Evolutionary conservation across 2,329 filamentous ascomycete species (phyloP).

Genomic region (Thelonectria discophora): DNA sequence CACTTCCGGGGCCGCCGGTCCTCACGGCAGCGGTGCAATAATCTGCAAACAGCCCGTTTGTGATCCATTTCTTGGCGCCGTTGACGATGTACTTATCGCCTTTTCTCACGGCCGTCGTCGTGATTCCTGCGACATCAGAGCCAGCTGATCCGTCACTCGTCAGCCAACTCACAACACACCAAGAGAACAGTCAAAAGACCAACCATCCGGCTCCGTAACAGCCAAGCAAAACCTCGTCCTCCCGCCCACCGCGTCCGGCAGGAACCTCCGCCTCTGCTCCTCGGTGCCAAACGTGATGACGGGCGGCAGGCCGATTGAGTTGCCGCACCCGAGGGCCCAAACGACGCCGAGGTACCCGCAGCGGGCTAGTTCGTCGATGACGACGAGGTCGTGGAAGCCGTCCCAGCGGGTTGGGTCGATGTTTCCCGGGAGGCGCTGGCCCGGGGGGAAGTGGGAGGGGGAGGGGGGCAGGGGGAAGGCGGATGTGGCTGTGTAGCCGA

Average conservation of each 20-base stretch:
- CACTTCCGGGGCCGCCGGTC: constrained; percentile 20
- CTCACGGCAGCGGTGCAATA: constrained; percentile 32
- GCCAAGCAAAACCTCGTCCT: constrained; percentile 31
- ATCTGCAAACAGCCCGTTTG: constrained; percentile 25
- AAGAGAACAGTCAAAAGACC: neutral
- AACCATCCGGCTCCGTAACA: constrained; percentile 32
- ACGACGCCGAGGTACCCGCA: constrained; percentile 63
- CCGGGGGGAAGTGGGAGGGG: neutral
- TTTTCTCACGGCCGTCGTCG: constrained; percentile 16
- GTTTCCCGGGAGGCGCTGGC: constrained; percentile 36
- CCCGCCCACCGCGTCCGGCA: constrained; percentile 23
- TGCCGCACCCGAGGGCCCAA: constrained; percentile 66
- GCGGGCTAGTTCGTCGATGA: constrained; percentile 63
- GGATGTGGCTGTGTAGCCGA: constrained; percentile 15
- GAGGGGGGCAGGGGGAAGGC: constrained; percentile 11
- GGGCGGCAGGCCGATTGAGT: constrained; percentile 70
- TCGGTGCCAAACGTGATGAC: constrained; percentile 69
- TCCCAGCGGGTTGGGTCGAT: constrained; percentile 61
- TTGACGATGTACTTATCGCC: constrained; percentile 28
- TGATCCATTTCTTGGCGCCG: constrained; percentile 32
- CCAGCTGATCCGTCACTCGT: constrained; percentile 19
- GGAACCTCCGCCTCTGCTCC: constrained; percentile 41
- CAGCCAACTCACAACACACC: too few relatives aligned
- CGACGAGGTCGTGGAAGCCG: constrained; percentile 64
- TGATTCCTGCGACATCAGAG: constrained; percentile 30